Conservation (phyloP, 768 basidiomycete genomes). For the Leucosporidium creatinivorum region DNA sequence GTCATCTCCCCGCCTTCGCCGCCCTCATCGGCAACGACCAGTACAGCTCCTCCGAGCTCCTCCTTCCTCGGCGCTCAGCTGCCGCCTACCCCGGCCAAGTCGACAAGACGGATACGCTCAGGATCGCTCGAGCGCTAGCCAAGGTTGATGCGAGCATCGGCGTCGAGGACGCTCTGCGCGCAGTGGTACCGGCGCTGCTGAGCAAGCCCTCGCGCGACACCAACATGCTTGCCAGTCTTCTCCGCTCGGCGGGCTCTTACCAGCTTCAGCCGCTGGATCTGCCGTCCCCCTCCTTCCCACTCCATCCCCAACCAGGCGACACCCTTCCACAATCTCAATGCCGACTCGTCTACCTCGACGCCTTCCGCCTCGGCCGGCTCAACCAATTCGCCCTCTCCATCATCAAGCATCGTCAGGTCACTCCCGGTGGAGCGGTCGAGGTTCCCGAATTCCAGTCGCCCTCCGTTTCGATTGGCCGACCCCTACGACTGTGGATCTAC, state of each 20-base stretch:
- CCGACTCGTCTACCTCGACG: not conserved
- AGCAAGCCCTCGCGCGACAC: not conserved
- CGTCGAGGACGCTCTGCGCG: slow-evolving; percentile 13
- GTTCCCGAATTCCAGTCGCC: slow-evolving; percentile 8
- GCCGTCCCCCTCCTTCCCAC: slow-evolving; percentile 11
- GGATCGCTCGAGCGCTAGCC: slow-evolving; percentile 10
- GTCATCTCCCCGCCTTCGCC: slow-evolving; percentile 21
- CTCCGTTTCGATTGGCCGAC: slow-evolving; percentile 5
- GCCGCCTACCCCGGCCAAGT: slow-evolving; percentile 7
- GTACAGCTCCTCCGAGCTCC: slow-evolving; percentile 9
- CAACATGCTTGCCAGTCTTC: slow-evolving; percentile 11
- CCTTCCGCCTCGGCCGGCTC: slow-evolving; percentile 12
- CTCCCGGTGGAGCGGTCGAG: slow-evolving; percentile 9
- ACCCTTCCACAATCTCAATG: not conserved
- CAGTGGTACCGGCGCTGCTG: slow-evolving; percentile 12
- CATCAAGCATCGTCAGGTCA: slow-evolving; percentile 24
- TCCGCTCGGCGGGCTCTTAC: slow-evolving; percentile 16
- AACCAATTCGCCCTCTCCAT: slow-evolving; percentile 12
- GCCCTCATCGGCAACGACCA: slow-evolving; percentile 30
- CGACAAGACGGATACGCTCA: slow-evolving; percentile 1
- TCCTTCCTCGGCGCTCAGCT: not conserved
- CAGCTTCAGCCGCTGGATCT: slow-evolving; percentile 5
- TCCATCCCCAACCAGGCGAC: slow-evolving; percentile 11
- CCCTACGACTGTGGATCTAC: slow-evolving; percentile 16
- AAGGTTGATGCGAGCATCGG: not conserved